Evolutionary conservation across 2,329 filamentous ascomycete genomes (phyloP).

Genomic region (Pseudocercospora cruenta): DNA sequence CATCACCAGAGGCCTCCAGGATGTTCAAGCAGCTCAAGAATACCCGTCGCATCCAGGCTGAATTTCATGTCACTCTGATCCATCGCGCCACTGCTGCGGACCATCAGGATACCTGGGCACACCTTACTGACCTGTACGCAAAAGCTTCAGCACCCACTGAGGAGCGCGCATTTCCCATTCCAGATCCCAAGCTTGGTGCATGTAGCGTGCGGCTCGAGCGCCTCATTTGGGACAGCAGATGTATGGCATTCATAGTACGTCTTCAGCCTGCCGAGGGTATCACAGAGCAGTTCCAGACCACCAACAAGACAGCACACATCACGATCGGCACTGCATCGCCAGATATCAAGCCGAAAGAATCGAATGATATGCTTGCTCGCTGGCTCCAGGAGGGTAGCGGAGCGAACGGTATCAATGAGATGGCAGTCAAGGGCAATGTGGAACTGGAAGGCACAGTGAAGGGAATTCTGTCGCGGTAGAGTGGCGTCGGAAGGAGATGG

Average conservation of each 20-base stretch:
- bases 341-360: constrained; percentile 87
- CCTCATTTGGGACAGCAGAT: constrained; percentile 78
- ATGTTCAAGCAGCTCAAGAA: constrained; percentile 79
- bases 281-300: constrained; percentile 63
- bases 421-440: constrained; percentile 57
- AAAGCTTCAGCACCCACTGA: constrained; percentile 37
- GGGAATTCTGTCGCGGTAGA: constrained; percentile 47
- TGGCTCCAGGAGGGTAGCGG: constrained; percentile 70
- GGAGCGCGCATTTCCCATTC: constrained; percentile 43
- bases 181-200: constrained; percentile 61
- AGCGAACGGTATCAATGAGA: constrained; percentile 59
- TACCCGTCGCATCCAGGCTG: constrained; percentile 73
- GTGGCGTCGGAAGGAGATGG: background rate
- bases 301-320: constrained; percentile 81
- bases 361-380: constrained; percentile 76
- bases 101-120: constrained; percentile 73
- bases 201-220: constrained; percentile 66
- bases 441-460: constrained; percentile 60
- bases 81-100: constrained; percentile 69
- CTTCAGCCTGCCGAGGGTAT: constrained; percentile 53
- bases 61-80: constrained; percentile 93
- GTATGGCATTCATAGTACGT: constrained; percentile 91
- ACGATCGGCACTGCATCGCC: constrained; percentile 80
- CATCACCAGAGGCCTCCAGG: constrained; percentile 57
- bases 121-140: constrained; percentile 65